Conservation (phyloP, 257 asterid species). For the Lithospermum erythrorhizon region DNA sequence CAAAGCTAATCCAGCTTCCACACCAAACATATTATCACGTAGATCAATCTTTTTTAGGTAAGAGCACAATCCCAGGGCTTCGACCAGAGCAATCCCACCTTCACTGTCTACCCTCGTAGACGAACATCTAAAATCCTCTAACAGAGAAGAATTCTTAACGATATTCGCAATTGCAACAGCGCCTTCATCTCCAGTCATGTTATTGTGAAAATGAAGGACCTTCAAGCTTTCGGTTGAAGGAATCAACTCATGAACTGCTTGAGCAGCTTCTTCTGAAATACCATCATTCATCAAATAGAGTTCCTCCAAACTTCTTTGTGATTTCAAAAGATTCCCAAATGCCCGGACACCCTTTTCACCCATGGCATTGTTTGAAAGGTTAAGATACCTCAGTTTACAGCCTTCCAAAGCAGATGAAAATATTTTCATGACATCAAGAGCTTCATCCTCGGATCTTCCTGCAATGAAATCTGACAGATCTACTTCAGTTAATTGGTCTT, state of each 20-base stretch:
- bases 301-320: conserved; percentile 70
- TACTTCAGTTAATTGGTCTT: conserved; percentile 58
- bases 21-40: conserved; percentile 87
- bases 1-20: conserved; percentile 65
- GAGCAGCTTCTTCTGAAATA: conserved; percentile 89
- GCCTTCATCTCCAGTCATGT: conserved; percentile 94
- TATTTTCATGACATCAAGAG: conserved; percentile 77
- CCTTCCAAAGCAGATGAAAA: conserved; percentile 70
- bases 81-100: conserved; percentile 69
- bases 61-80: conserved; percentile 51
- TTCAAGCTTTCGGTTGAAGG: conserved; percentile 58
- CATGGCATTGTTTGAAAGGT: conserved; percentile 80
- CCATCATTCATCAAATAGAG: conserved; percentile 77
- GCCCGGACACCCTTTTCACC: conserved; percentile 92
- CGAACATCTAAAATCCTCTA: conserved; percentile 80
- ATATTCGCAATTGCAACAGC: conserved; percentile 66
- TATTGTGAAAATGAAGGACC: conserved; percentile 77
- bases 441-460: conserved; percentile 79
- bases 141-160: conserved; percentile 41
- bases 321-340: conserved; percentile 57
- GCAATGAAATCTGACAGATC: conserved; percentile 91
- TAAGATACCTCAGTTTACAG: conserved; percentile 46
- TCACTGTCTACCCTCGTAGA: conserved; percentile 77
- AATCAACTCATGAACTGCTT: conserved; percentile 59
- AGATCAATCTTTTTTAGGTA: conserved; percentile 67